Conservation (phyloP, 108 stramenopile species). For the Nitzschia inconspicua region DNA sequence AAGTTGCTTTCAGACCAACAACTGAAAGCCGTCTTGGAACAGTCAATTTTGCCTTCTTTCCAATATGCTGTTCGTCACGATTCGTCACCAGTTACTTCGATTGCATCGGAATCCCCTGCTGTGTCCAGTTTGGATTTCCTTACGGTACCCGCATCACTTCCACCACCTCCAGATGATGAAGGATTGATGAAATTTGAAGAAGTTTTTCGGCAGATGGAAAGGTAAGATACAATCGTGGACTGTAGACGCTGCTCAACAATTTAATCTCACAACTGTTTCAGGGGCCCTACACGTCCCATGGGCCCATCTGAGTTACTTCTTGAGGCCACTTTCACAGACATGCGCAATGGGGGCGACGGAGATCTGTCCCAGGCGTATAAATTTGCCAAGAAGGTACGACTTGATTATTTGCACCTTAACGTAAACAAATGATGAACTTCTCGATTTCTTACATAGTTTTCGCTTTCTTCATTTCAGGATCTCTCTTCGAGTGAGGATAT, state of each 20-base stretch:
- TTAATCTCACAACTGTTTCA: background rate
- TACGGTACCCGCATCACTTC: slow-evolving; percentile 54
- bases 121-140: slow-evolving; percentile 81
- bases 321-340: slow-evolving; percentile 84
- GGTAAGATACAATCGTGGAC: slow-evolving; percentile 5
- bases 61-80: slow-evolving; percentile 66
- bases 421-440: slow-evolving; percentile 13
- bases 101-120: slow-evolving; percentile 79
- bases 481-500: background rate
- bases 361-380: slow-evolving; percentile 71
- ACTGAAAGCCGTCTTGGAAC: slow-evolving; percentile 50
- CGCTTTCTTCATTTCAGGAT: background rate
- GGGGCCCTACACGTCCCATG: slow-evolving; percentile 49
- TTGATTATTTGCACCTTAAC: background rate
- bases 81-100: slow-evolving; percentile 53
- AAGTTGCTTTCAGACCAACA: slow-evolving; percentile 58
- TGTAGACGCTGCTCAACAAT: background rate
- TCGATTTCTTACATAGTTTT: slow-evolving; percentile 12
- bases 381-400: slow-evolving; percentile 52
- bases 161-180: slow-evolving; percentile 68
- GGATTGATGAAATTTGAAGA: slow-evolving; percentile 59
- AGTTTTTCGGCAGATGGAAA: slow-evolving; percentile 50
- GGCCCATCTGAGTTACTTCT: slow-evolving; percentile 79
- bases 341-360: slow-evolving; percentile 84
- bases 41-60: slow-evolving; percentile 69